Evolutionary conservation across 371 early-diverging fungal species (phyloP).

Genomic region (Saksenaea oblongispora): DNA sequence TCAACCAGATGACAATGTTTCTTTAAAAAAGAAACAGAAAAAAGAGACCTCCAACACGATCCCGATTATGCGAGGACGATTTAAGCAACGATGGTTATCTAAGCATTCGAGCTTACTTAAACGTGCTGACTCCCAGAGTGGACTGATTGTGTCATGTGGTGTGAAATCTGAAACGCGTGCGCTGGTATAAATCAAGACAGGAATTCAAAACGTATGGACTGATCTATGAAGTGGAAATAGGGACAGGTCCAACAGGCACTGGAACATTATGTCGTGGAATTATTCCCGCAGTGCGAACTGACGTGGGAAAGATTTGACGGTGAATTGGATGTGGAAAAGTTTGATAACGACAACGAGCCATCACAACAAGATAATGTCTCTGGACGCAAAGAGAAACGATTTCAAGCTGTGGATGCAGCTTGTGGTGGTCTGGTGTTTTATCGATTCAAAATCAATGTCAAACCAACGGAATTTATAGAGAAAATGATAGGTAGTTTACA

Average conservation of each 20-base stretch:
- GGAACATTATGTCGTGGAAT: conserved; percentile 30
- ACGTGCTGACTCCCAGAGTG: conserved; percentile 37
- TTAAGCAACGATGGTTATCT: conserved; percentile 55
- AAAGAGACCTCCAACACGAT: conserved; percentile 35
- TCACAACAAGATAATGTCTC: conserved; percentile 20
- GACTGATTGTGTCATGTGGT: conserved; percentile 47
- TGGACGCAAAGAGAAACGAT: conserved; percentile 39
- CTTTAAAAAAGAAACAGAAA: conserved; percentile 19
- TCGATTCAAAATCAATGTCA: conserved; percentile 52
- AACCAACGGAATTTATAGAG: conserved; percentile 44
- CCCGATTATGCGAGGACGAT: conserved; percentile 51
- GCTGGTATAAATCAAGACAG: conserved; percentile 27
- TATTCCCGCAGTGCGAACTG: conserved; percentile 45
- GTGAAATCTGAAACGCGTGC: conserved; percentile 57
- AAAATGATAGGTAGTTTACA: conserved; percentile 32
- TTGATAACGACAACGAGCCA: conserved; percentile 22
- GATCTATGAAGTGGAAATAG: conserved; percentile 17
- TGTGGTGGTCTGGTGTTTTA: conserved; percentile 57
- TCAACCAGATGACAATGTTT: background rate
- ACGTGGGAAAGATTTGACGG: conserved; percentile 50
- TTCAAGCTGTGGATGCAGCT: conserved; percentile 57
- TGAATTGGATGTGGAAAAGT: conserved; percentile 38
- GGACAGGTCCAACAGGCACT: conserved; percentile 54
- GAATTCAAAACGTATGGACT: background rate
- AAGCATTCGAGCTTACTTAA: conserved; percentile 55